Evolutionary conservation across 768 basidiomycete species (phyloP).

Genomic region (Boletus subparvulus): DNA sequence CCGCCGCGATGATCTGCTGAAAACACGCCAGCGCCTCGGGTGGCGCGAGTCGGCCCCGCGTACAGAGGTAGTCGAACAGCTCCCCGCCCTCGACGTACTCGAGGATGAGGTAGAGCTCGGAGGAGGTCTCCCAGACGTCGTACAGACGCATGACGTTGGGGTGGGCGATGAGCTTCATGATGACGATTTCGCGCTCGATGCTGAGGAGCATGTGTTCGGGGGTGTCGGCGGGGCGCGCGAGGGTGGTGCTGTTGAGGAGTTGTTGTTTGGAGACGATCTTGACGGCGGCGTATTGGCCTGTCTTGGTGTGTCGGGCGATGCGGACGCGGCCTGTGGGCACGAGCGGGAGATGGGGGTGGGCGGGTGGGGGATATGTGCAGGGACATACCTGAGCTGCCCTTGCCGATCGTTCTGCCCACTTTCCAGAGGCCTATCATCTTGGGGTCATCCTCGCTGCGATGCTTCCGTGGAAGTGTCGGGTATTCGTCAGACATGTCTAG

Average conservation of each 20-base stretch:
- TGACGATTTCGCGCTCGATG: constrained; percentile 91
- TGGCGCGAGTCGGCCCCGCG: constrained; percentile 66
- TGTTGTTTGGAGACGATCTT: constrained; percentile 87
- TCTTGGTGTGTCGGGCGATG: constrained; percentile 84
- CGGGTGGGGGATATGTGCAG: not conserved
- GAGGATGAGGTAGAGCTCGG: constrained; percentile 85
- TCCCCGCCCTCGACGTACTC: constrained; percentile 96
- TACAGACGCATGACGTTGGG: constrained; percentile 93
- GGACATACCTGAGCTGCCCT: constrained; percentile 69
- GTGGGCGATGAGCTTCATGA: constrained; percentile 97
- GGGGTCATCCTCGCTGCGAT: constrained; percentile 43
- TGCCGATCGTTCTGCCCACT: constrained; percentile 80
- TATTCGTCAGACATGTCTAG: constrained; percentile 29
- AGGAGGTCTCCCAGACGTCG: constrained; percentile 95
- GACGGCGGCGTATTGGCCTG: constrained; percentile 87
- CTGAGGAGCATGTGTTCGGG: constrained; percentile 75
- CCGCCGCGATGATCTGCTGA: constrained; percentile 88
- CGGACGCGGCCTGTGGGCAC: constrained; percentile 72
- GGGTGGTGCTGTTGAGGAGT: constrained; percentile 59
- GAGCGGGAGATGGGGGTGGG: not conserved
- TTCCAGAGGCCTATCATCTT: constrained; percentile 81
- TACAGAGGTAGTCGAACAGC: constrained; percentile 89
- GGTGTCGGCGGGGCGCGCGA: constrained; percentile 58
- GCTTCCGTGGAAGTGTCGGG: constrained; percentile 31
- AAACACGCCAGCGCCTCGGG: constrained; percentile 83